A percentile compares a stretch with the other conserved stretches of the same genome.
phyloP scores from a whole-genome alignment of 805 yeast species.

The Yarrowia sp. region DNA sequence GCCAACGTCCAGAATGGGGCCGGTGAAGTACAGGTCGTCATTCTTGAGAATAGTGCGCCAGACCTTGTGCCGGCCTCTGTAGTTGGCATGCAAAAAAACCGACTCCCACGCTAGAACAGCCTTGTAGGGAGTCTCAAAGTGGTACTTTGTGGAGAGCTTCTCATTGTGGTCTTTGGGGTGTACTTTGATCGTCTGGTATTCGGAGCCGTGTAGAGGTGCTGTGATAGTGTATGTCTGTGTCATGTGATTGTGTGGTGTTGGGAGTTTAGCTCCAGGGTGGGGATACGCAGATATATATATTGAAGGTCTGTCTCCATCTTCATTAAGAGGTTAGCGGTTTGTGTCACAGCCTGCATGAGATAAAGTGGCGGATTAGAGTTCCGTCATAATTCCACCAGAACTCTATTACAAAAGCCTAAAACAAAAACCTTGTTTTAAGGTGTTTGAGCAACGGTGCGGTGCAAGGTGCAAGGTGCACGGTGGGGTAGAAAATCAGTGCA shows the following conservation, averaged over 20 bases:
- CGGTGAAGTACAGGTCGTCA: background rate
- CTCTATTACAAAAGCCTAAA: background rate
- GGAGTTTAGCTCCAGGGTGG: background rate
- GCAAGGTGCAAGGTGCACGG: constrained; percentile 10
- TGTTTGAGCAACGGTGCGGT: constrained; percentile 14
- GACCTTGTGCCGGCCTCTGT: constrained; percentile 9
- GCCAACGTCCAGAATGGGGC: constrained; percentile 15
- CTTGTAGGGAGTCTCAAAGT: constrained; percentile 16
- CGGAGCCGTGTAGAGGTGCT: constrained; percentile 24
- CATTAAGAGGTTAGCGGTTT: background rate
- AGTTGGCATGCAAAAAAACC: constrained; percentile 19
- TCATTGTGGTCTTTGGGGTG: constrained; percentile 17
- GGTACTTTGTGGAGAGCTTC: constrained; percentile 21
- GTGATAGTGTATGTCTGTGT: constrained; percentile 14
- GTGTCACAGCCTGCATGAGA: constrained; percentile 17
- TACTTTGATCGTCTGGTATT: constrained; percentile 19
- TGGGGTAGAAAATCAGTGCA: background rate
- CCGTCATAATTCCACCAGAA: background rate
- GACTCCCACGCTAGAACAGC: constrained; percentile 10
- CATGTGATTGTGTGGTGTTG: constrained; percentile 8
- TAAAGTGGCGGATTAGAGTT: constrained; percentile 15
- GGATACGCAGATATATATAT: background rate
- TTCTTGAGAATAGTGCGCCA: background rate
- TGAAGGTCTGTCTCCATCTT: background rate
- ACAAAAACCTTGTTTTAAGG: background rate